Base-by-base conservation (phyloP, 148 eudicot genomes). In the Cornus suecica region DNA sequence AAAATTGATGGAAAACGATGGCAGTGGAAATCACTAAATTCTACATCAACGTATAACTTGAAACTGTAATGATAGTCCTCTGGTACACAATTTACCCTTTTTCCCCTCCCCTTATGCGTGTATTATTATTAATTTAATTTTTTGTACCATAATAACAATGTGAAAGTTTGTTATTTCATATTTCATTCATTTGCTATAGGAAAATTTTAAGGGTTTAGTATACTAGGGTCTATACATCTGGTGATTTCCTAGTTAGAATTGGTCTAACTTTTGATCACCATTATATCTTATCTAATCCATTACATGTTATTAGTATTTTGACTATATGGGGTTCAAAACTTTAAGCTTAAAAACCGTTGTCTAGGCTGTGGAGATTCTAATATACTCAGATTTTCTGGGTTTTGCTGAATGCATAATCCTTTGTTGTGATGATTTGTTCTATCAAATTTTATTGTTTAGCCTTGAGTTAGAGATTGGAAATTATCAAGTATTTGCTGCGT, bases 291-390 rank as follows among this genome's bases (percentile, higher is more conserved):
- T 34, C 1, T 8, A 58, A 31, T 58, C 11, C 7, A 72, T 23
- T 7, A 13, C 22, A 25, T 24, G 10, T 73, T 24, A 72, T 37
- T 34, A 2, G 30, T 48, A 16, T 14, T 48, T 48, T 13, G 1
- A 73, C 15, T 24, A 34, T 20, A 73, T 73, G 54, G 26, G 26
- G 20, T 14, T 34, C 62, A 66, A 58, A 62, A 72, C 27, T 42
- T 15, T 37, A 22, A 60, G 11, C 18, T 24, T n/a, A 30, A 73
- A 37, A 37, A 48, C 24, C 30, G 31, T 62, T 24, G 32, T 15
- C 9, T 62, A 16, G 13, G 24, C 1, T 4, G 32, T 14, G 14
- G 16, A 18, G 11, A 32, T 61, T 34, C 7, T 10, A 72, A 56
- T 52, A 23, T 1, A 3, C 10, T 56, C 31, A 2, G 10, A 0